Evolutionary conservation across 805 yeast genomes (phyloP), one percentile per base, ranked within the genome.

Genomic region (Candida methanosorbosa): DNA sequence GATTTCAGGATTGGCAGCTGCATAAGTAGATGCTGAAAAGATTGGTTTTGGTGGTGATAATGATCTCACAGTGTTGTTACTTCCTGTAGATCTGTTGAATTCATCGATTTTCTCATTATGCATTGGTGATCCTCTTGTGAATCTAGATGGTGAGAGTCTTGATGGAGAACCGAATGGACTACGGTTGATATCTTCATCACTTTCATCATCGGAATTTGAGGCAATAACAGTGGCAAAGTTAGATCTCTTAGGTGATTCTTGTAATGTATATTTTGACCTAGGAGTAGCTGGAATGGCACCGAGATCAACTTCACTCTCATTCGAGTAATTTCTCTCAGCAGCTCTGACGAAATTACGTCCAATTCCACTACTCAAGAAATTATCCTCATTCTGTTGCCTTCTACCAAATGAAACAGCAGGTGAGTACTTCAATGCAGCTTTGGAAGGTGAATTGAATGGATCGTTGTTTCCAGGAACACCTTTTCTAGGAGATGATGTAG

Each of bases 191-290:
- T 49, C 52, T 13, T 54, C 60, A 24, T 43, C 48, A 8, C 45
- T 50, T 14, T 57, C 63, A 27, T 56, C 58, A 30, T 64, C 64
- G 34, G 64, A 63, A 36, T 64, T 64, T 20, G 65, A 61, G 32
- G 78, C 66, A 11, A 70, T 56, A 4, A 78, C 66, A 12, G 70
- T 56, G 4, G 77, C 61, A 27, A 68, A 70, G 27, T 60, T 63
- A 28, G 67, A 67, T 51, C 87, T 71, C 37, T 65, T 70, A 23
- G 94, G 92, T 0, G 94, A 78, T 53, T 83, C 88, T 44, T 74
- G 58, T 35, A 73, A 61, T 3, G 92, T 79, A 46, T 70, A 80
- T 33, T 69, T 72, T 28, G 84, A 78, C 56, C 94, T 66, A 9
- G 81, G 74, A 7, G 83, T 73, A 11, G 62, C 54, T 44, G 48